Evolutionary conservation across 2,329 filamentous ascomycete genomes (phyloP), one percentile per base, ranked within the genome.

Genomic region (Aspergillus ibericus): DNA sequence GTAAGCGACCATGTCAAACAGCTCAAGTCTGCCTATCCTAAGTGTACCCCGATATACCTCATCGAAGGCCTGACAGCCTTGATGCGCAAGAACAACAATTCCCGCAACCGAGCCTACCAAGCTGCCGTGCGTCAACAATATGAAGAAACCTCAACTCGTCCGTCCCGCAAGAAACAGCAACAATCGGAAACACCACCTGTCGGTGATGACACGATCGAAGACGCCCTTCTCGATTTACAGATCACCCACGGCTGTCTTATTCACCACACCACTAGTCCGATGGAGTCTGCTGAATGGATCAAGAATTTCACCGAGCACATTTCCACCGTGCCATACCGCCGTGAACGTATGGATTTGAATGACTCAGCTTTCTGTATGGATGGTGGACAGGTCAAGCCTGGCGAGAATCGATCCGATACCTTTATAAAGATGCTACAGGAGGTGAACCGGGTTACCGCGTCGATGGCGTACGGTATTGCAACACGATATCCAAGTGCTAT

Each of bases 381-480:
- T 54, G 79, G 81, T 0, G 90, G 90, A 0, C 90, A 93, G 74
- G 88, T 93, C 42, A 85, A 85, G 55, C 84, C 86, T 0, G 90
- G 90, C 27, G 84, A 88, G 27, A 83, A 85, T 44, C 76, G 82
- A 1, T 72, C 77, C 6, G 90, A 93, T 66, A 91, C 87, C 0
- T 93, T 88, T 62, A 78, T 86, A 46, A 85, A 85, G 63, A 91
- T 93, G 89, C 77, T 95, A 52, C 88, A 92, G 73, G 88, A 92
- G 74, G 85, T 93, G 40, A 81, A 81, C 13, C 84, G 89, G 15
- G 82, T 93, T 15, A 93, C 91, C 5, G 83, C 86, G 0, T 84
- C 88, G 0, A 85, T 92, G 67, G 90, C 90, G 0, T 85, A 88
- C 61, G 89, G 89, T 3, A 84, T 93, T 58, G 81, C 82, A 0